Evolutionary conservation across 805 yeast species (phyloP), one percentile per base, ranked within the genome.

Genomic region (Nakazawaea populi): DNA sequence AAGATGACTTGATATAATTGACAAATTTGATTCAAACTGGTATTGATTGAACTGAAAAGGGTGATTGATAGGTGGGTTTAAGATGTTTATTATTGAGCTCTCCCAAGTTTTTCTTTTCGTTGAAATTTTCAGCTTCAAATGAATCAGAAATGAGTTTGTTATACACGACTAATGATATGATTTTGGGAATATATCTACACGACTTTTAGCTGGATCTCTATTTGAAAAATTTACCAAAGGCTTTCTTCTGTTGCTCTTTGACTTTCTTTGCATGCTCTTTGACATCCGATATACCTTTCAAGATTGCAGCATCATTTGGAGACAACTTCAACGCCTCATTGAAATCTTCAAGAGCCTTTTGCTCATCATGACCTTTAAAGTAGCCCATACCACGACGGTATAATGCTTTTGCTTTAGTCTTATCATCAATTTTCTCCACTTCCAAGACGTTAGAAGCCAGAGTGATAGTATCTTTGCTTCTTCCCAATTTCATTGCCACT

Each of bases 381-480:
- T 82, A 76, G 1, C 94, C 96, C 61, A 77, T 71, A 37, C 95
- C 97, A 66, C 92, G 83, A 65, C 98, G 83, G 72, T 83, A 91
- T 42, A 80, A 70, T 0, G 97, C 97, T 72, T 91, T 91, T 14
- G 96, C 89, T 64, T 77, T 79, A 27, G 89, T 82, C 55, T 82
- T 78, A 40, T 79, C 85, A 50, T 80, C 87, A 5, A 82, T 70
- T 2, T 66, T 68, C 37, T 79, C 85, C 29, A 75, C 77, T 48
- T 79, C 85, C 38, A 88, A 69, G 1, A 88, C 96, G 31, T 79
- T 80, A 1, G 82, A 72, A 3, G 96, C 76, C 5, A 86, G 81
- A 29, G 71, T 67, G 45, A 87, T 66, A 0, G 83, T 81, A 35
- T 74, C 79, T 52, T 70, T 71, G 49, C 78, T 77, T 45, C 81